Conservation (phyloP, 2,329 filamentous ascomycete genomes). For the Neophaeococcomyces mojaviensis region DNA sequence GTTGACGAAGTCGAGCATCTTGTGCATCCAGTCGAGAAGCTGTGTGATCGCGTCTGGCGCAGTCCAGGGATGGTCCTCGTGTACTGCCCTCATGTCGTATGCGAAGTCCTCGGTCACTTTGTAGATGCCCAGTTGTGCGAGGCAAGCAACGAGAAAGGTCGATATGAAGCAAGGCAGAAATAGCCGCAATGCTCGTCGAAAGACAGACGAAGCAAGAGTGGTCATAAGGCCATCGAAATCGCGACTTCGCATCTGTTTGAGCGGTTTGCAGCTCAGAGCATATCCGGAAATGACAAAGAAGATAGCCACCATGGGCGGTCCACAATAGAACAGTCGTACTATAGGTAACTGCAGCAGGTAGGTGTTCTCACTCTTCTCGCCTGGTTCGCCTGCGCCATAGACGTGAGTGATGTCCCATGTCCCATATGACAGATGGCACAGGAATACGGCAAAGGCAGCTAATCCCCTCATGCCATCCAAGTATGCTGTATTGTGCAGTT, state of each 20-base stretch:
- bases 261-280: constrained; percentile 46
- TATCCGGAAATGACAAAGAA: constrained; percentile 56
- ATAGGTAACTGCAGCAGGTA: constrained; percentile 16
- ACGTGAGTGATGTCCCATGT: constrained; percentile 17
- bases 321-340: constrained; percentile 19
- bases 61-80: constrained; percentile 15
- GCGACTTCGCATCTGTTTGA: constrained; percentile 29
- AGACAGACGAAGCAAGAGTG: constrained; percentile 34
- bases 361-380: constrained; percentile 5
- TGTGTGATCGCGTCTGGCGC: constrained; percentile 13
- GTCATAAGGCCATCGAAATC: constrained; percentile 12
- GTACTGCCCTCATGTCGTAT: constrained; percentile 14
- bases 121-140: constrained; percentile 15
- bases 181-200: constrained; percentile 38
- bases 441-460: constrained; percentile 22
- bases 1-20: constrained; percentile 20
- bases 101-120: constrained; percentile 17
- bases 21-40: constrained; percentile 16
- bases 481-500: constrained; percentile 21
- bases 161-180: constrained; percentile 37
- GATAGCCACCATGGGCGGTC: constrained; percentile 33
- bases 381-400: constrained; percentile 14
- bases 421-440: constrained; percentile 20
- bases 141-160: constrained; percentile 29
- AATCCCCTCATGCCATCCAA: constrained; percentile 24